phyloP scores from a whole-genome alignment of 768 basidiomycete species.

The Tephrocybe sp. region DNA sequence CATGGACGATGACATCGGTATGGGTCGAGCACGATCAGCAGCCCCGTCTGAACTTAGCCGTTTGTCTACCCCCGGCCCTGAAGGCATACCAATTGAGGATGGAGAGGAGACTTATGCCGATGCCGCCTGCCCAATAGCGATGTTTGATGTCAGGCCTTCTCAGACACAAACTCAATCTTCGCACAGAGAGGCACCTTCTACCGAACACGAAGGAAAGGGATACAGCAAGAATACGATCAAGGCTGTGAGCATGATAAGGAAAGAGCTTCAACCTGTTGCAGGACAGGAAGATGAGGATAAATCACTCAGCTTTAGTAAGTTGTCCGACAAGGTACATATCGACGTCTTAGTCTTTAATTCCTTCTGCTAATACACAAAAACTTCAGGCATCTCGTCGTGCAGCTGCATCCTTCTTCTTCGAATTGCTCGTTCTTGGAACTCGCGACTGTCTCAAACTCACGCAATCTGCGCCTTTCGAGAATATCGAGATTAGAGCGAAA shows the following conservation, averaged over 20 bases:
- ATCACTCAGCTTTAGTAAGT: slow-evolving; percentile 71
- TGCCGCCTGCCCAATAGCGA: slow-evolving; percentile 72
- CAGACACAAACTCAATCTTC: slow-evolving; percentile 49
- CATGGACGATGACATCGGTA: slow-evolving; percentile 33
- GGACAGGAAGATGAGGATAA: slow-evolving; percentile 53
- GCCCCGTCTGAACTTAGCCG: slow-evolving; percentile 59
- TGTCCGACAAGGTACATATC: slow-evolving; percentile 69
- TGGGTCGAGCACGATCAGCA: slow-evolving; percentile 44
- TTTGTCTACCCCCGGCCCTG: slow-evolving; percentile 66
- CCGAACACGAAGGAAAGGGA: slow-evolving; percentile 61
- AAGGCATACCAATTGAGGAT: slow-evolving; percentile 50
- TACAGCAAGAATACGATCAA: slow-evolving; percentile 91
- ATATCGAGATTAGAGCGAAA: slow-evolving; percentile 83
- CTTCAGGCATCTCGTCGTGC: slow-evolving; percentile 84
- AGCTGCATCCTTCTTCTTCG: slow-evolving; percentile 97
- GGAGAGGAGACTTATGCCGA: slow-evolving; percentile 70
- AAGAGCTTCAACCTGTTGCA: slow-evolving; percentile 59
- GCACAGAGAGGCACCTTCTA: slow-evolving; percentile 37
- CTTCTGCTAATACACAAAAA: slow-evolving; percentile 4
- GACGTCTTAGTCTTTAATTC: background rate
- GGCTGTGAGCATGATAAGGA: slow-evolving; percentile 73
- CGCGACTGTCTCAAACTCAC: slow-evolving; percentile 85
- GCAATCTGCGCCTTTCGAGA: slow-evolving; percentile 76
- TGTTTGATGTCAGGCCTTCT: slow-evolving; percentile 65
- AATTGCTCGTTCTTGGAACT: slow-evolving; percentile 90